Base-by-base conservation (phyloP, 495 filamentous ascomycete genomes). In the Lasiosphaeria ovina region DNA sequence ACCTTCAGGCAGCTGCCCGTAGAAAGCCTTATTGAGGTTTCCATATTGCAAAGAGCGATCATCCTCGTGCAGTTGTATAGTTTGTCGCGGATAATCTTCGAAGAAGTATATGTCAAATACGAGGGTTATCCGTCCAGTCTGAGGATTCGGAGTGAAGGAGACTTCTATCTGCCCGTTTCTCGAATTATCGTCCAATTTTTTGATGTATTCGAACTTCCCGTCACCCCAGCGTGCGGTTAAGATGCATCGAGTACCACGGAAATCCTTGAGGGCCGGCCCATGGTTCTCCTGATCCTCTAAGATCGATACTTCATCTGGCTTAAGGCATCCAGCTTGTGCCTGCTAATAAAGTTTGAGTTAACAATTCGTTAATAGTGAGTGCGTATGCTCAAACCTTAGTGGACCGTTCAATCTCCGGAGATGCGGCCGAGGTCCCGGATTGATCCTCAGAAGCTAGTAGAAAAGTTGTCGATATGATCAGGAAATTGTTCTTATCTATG, bases 261-360 rank as follows among this genome's bases (percentile, higher is more conserved):
- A 42, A 42, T 42, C 38, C 38, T 42, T 42, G 3, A 42, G 38
- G 7, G 38, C 38, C 38, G 38, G 38, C 38, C 38, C 38, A 42
- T 1, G 38, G 38, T 42, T 42, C 38, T 42, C 38, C 38, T 42
- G 3, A 42, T 42, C 38, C 38, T 42, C 38, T 42, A 42, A 42
- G 38, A 42, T 42, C 38, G 38, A 42, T 42, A 42, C 38, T 42
- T 42, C 38, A 42, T 42, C 38, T 42, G 38, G 38, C 38, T 42
- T 42, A 42, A 42, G 38, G 38, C 38, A 42, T 42, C 38, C 38
- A 42, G 38, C 14, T 42, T 42, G 38, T 42, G 38, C 38, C 38
- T 42, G 3, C 38, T 42, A 42, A 42, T 42, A 42, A 42, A 42
- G 38, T 42, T 24, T 42, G 38, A 42, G 38, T 42, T 42, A 42